Conservation (phyloP, 805 yeast genomes). For the Yarrowia phangngaensis region DNA sequence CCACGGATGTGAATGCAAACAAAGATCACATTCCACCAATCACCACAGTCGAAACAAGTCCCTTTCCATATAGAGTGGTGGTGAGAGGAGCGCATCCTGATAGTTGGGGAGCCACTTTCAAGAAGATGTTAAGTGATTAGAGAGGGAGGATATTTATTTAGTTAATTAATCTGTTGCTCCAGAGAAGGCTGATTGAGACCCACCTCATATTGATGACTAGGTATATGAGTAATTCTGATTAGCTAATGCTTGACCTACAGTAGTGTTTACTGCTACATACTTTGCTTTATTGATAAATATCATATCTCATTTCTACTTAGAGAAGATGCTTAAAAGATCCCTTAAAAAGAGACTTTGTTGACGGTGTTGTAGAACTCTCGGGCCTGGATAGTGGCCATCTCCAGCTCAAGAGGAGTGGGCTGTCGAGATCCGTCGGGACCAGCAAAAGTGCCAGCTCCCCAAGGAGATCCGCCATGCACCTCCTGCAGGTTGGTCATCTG, state of each 20-base stretch:
- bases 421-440: conserved; percentile 71
- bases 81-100: conserved; percentile 33
- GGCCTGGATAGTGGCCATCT: conserved; percentile 67
- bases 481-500: conserved; percentile 56
- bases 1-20: conserved; percentile 51
- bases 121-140: not conserved
- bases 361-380: conserved; percentile 52
- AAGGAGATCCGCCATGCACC: conserved; percentile 77
- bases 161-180: too few species aligned
- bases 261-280: too few species aligned
- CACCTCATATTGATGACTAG: too few species aligned
- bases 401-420: conserved; percentile 59
- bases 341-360: conserved; percentile 29
- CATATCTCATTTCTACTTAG: too few species aligned
- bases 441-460: conserved; percentile 84
- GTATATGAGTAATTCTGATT: too few species aligned
- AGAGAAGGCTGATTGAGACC: too few species aligned
- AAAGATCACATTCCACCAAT: conserved; percentile 73
- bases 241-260: too few species aligned
- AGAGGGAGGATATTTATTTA: not conserved
- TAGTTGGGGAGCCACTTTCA: not conserved
- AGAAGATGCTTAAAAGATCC: conserved; percentile 28
- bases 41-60: conserved; percentile 58
- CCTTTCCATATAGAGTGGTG: conserved; percentile 55
- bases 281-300: too few species aligned